Evolutionary conservation across 768 basidiomycete species (phyloP), one percentile per base, ranked within the genome.

Genomic region (Suillus lakei): DNA sequence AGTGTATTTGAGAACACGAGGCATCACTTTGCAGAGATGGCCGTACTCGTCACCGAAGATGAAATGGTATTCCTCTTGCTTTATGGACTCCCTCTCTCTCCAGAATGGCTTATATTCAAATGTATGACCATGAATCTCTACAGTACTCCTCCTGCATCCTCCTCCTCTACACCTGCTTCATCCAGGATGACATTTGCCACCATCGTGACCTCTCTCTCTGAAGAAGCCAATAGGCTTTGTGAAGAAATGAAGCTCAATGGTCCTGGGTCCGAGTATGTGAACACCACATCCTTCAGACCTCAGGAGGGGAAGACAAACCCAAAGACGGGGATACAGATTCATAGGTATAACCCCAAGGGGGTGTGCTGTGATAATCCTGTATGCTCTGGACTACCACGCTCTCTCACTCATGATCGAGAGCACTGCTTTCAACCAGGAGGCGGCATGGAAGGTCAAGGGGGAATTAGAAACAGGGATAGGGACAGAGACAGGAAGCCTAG

Each of bases 381-480:
- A 0, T 44, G 63, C 12, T 0, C 28, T 8, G 36, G 21, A 2
- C 55, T 39, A 0, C 41, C 18, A 7, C 26, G 28, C 30, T 34
- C 28, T 0, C 16, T 21, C 8, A 58, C 46, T 48, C 63, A 64
- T 23, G 46, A 64, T 16, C 38, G n/a, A 1, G 41, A 34, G 2
- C 63, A 64, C 63, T 65, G 64, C 13, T 65, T 30, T n/a, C 34
- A 61, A 16, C 12, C 64, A 2, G 59, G 64, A 16, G 64, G 64
- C 0, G 64, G 64, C 0, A 61, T 61, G 59, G 64, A 41, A 26
- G 59, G 64, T 9, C 64, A 65, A 43, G 41, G 30, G 18, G 61
- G 8, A 0, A 18, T 32, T 32, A 32, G 32, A 32, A 32, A 6
- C 32, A 32, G 32, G 32, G 32, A 32, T 3, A 32, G 36, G 36